These are phyloP conservation scores for Cyclostephanos invisitatus DNA, from an alignment of 108 stramenopile species.

Conservation along the genomic window DNA sequence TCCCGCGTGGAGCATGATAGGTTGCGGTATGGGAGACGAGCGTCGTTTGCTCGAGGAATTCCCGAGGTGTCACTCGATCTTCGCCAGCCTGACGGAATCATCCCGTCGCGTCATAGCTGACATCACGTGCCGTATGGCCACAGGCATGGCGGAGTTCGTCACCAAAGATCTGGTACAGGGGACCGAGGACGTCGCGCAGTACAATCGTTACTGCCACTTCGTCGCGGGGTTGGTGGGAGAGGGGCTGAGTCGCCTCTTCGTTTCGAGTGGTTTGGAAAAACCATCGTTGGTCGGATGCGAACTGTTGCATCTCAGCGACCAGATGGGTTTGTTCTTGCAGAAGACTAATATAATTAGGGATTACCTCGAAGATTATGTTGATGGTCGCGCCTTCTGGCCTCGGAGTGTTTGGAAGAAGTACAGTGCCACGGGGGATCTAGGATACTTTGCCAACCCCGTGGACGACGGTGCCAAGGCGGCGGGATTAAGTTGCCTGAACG, in stretches of 20 bases:
- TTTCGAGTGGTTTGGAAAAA: constrained; percentile 77
- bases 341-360: constrained; percentile 99
- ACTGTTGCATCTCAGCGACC: constrained; percentile 82
- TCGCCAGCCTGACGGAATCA: constrained; percentile 56
- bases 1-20: constrained; percentile 83
- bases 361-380: constrained; percentile 99
- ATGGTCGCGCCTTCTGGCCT: constrained; percentile 99
- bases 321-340: constrained; percentile 99
- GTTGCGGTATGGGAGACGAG: constrained; percentile 97
- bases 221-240: constrained; percentile 99
- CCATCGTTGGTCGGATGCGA: constrained; percentile 49
- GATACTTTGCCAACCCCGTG: constrained; percentile 81
- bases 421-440: constrained; percentile 73
- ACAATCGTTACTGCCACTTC: constrained; percentile 98
- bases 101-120: constrained; percentile 88
- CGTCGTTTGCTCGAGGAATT: constrained; percentile 89
- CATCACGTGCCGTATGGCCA: constrained; percentile 96
- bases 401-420: constrained; percentile 93
- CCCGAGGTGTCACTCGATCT: constrained; percentile 87
- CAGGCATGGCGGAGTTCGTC: constrained; percentile 98
- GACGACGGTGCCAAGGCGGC: constrained; percentile 44
- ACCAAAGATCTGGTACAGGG: constrained; percentile 97
- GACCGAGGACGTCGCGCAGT: constrained; percentile 84
- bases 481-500: constrained; percentile 88
- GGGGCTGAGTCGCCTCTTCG: constrained; percentile 95